phyloP scores from a whole-genome alignment of 2,329 filamentous ascomycete species.

The Calcarisporium arbuscula region DNA sequence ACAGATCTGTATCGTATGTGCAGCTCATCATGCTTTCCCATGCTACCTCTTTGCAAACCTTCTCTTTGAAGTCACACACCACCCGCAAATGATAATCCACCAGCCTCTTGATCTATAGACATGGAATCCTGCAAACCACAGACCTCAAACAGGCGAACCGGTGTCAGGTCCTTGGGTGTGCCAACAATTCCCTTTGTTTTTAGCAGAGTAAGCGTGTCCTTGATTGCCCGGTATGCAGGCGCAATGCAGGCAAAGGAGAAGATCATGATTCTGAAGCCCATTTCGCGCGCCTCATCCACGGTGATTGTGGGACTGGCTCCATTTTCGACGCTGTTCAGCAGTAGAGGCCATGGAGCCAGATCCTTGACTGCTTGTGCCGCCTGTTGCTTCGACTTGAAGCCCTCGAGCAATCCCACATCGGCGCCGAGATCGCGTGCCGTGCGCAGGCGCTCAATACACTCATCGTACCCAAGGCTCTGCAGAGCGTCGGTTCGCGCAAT shows the following conservation, averaged over 20 bases:
- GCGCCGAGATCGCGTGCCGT: conserved; percentile 48
- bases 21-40: too few relatives aligned
- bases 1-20: too few relatives aligned
- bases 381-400: conserved; percentile 45
- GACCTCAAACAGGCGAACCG: conserved; percentile 42
- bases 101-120: conserved; percentile 34
- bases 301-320: conserved; percentile 50
- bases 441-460: conserved; percentile 43
- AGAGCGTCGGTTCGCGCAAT: conserved; percentile 60
- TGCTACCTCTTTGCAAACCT: too few relatives aligned
- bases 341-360: conserved; percentile 41
- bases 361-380: conserved; percentile 38
- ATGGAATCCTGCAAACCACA: conserved; percentile 46
- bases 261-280: conserved; percentile 55
- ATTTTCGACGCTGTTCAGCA: conserved; percentile 53
- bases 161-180: conserved; percentile 36
- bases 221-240: conserved; percentile 38
- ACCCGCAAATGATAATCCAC: too few relatives aligned
- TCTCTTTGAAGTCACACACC: too few relatives aligned
- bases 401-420: conserved; percentile 56
- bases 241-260: conserved; percentile 33
- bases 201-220: conserved; percentile 30
- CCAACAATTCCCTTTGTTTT: conserved; percentile 31
- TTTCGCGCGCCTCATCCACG: conserved; percentile 43
- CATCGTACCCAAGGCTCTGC: conserved; percentile 50